A percentile compares a stretch with the other conserved stretches of the same genome.
Evolutionary conservation across 495 filamentous ascomycete genomes (phyloP).

Genomic region (Aspergillus biplanus): DNA sequence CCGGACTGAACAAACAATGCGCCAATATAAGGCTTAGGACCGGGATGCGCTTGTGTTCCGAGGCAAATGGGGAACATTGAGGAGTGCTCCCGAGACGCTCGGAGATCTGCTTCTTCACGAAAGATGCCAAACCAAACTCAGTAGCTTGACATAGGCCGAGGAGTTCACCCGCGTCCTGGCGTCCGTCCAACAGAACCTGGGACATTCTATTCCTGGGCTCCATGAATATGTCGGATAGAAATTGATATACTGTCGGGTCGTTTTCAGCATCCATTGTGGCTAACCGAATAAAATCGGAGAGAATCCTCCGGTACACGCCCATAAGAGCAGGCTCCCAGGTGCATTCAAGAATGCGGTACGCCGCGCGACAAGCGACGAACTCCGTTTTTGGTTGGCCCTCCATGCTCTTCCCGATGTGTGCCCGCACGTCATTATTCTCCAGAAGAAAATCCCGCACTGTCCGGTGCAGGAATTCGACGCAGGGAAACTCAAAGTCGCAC

Average conservation of each 20-base stretch:
- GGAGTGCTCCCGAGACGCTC: not conserved
- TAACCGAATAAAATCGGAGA: too few relatives aligned
- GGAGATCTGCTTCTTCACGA: not conserved
- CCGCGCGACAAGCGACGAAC: not conserved
- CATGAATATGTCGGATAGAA: not conserved
- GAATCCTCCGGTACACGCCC: too few relatives aligned
- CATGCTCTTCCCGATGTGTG: not conserved
- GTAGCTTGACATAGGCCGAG: not conserved
- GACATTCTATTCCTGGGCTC: too few relatives aligned
- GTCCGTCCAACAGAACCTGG: not conserved
- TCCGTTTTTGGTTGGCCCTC: not conserved
- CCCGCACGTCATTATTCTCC: not conserved
- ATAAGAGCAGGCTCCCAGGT: too few relatives aligned
- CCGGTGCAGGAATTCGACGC: not conserved
- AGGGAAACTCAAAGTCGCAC: not conserved
- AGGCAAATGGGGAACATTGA: not conserved
- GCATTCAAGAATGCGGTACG: not conserved
- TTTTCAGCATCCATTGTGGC: too few relatives aligned
- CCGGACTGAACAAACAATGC: not conserved
- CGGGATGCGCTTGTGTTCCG: too few relatives aligned
- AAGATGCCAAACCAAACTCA: not conserved
- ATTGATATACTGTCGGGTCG: too few relatives aligned
- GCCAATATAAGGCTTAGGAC: too few relatives aligned
- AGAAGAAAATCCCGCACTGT: not conserved
- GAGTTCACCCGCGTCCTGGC: not conserved